Evolutionary conservation across 495 filamentous ascomycete genomes (phyloP).

Genomic region (Trichoderma asperelloides): DNA sequence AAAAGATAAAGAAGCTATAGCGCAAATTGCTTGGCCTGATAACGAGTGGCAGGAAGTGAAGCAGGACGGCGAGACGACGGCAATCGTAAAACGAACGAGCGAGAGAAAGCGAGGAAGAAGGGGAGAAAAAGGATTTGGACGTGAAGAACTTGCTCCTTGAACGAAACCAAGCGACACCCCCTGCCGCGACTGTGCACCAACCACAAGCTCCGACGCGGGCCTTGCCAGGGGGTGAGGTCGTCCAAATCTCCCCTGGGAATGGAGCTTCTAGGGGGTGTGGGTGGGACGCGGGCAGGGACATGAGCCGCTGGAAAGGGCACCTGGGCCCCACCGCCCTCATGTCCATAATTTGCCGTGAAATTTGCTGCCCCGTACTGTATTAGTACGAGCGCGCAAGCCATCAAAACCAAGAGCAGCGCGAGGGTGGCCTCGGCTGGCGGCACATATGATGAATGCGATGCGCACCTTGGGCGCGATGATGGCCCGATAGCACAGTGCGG

Average conservation of each 20-base stretch:
- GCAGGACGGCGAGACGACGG: slow-evolving; percentile 7
- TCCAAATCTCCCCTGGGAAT: slow-evolving; percentile 4
- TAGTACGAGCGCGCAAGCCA: too few species aligned
- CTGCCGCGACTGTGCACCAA: slow-evolving; percentile 3
- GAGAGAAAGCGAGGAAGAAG: slow-evolving; percentile 7
- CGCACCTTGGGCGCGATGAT: background rate
- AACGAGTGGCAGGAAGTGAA: slow-evolving; percentile 7
- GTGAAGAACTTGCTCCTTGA: slow-evolving; percentile 2
- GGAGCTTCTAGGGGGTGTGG: slow-evolving; percentile 7
- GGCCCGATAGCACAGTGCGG: background rate
- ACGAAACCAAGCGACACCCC: slow-evolving; percentile 7
- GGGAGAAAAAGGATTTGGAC: background rate
- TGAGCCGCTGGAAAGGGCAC: background rate
- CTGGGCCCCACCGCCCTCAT: background rate
- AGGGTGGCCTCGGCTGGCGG: background rate
- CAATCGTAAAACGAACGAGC: background rate
- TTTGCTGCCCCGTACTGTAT: background rate
- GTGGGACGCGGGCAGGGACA: background rate
- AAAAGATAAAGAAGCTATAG: background rate
- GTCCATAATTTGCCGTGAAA: background rate
- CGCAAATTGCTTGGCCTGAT: background rate
- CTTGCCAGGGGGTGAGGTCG: background rate
- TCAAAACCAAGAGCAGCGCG: too few species aligned
- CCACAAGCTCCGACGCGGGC: background rate
- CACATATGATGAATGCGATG: background rate